Percentiles rank a stretch among this genome's conserved stretches.
phyloP scores from a whole-genome alignment of 768 basidiomycete species.

The Russula dissimulans region DNA sequence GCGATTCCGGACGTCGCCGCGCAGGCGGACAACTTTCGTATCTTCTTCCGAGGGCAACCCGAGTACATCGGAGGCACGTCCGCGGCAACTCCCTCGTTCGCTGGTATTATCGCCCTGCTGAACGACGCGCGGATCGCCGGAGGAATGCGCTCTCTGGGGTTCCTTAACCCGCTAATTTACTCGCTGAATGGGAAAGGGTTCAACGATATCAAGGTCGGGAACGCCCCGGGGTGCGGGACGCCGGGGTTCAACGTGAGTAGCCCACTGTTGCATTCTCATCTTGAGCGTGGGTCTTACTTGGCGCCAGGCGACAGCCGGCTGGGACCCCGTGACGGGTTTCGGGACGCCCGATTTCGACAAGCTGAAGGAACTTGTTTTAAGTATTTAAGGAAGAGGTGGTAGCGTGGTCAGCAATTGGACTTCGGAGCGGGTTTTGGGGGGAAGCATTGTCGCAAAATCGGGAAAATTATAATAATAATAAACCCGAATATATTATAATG shows the following conservation, averaged over 20 bases:
- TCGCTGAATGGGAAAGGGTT: conserved; percentile 31
- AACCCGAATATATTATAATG: no score
- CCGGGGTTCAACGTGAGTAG: conserved; percentile 51
- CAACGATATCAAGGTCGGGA: conserved; percentile 50
- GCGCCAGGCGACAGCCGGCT: conserved; percentile 26
- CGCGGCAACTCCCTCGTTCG: conserved; percentile 47
- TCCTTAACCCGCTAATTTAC: conserved; percentile 59
- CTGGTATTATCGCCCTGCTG: conserved; percentile 34
- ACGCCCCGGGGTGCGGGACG: conserved; percentile 54
- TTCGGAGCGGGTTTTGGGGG: no score
- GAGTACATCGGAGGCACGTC: conserved; percentile 45
- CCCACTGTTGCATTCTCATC: background rate
- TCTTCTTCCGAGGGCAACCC: conserved; percentile 32
- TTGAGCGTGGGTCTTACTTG: no score
- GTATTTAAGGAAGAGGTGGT: background rate
- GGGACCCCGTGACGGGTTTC: conserved; percentile 30
- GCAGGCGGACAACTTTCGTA: conserved; percentile 36
- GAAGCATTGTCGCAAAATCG: no score
- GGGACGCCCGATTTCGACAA: conserved; percentile 28
- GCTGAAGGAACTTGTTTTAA: conserved; percentile 20
- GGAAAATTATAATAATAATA: no score
- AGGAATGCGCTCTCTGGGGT: conserved; percentile 42
- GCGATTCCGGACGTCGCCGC: conserved; percentile 55
- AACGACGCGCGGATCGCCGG: conserved; percentile 50
- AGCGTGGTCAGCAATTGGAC: no score